phyloP scores from a whole-genome alignment of 768 basidiomycete species.

The Rhodotorula paludigena region DNA sequence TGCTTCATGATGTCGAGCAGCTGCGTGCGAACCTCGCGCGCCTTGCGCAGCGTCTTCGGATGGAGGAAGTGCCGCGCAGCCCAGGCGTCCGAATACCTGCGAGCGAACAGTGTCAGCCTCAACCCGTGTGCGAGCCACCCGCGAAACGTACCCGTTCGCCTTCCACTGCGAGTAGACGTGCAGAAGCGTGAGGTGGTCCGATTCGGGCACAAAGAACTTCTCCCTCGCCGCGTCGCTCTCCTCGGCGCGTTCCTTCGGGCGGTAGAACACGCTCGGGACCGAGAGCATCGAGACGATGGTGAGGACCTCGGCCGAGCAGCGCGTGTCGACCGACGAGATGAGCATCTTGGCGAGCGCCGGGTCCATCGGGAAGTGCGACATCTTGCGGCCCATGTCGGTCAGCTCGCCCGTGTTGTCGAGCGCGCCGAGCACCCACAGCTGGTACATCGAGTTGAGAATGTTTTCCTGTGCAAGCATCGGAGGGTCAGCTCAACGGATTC shows the following conservation, averaged over 20 bases:
- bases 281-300: constrained; percentile 99
- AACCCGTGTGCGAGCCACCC: not conserved
- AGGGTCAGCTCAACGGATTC: too few relatives aligned
- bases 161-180: constrained; percentile 99
- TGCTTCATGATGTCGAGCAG: constrained; percentile 99
- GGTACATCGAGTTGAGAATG: constrained; percentile 98
- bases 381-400: constrained; percentile 84
- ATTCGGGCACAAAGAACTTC: constrained; percentile 98
- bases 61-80: constrained; percentile 90
- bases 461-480: constrained; percentile 60
- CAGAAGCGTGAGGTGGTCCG: constrained; percentile 88
- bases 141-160: constrained; percentile 67
- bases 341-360: constrained; percentile 98
- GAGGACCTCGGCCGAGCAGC: constrained; percentile 90
- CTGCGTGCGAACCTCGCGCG: constrained; percentile 88
- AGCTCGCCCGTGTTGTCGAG: constrained; percentile 96
- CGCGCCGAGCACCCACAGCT: constrained; percentile 97
- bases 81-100: constrained; percentile 89
- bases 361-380: constrained; percentile 99
- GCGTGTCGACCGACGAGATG: constrained; percentile 87
- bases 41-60: constrained; percentile 89
- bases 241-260: constrained; percentile 94
- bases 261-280: constrained; percentile 94
- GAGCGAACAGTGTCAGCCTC: not conserved
- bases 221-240: constrained; percentile 96